Percentiles rank a stretch among this genome's conserved stretches.
Conservation (phyloP, 768 basidiomycete genomes). For the Hypsizygus marmoreus region DNA sequence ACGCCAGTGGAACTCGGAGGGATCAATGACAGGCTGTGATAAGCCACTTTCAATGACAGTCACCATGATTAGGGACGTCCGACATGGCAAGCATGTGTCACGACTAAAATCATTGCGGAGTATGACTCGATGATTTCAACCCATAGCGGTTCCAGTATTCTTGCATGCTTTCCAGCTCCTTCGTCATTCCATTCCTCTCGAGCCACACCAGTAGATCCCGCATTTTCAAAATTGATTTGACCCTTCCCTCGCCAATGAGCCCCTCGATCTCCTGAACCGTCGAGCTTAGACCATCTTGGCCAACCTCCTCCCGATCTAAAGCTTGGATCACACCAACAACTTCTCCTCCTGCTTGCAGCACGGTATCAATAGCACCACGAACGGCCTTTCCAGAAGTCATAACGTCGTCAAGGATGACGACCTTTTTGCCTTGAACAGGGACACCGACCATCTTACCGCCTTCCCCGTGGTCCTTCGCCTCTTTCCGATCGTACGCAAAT, state of each 20-base stretch:
- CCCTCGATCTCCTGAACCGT: slow-evolving; percentile 84
- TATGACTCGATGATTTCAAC: slow-evolving; percentile 46
- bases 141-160: slow-evolving; percentile 79
- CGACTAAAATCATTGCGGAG: too few species aligned
- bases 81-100: too few species aligned
- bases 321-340: slow-evolving; percentile 88
- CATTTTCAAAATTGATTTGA: slow-evolving; percentile 84
- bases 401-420: slow-evolving; percentile 94
- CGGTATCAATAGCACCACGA: slow-evolving; percentile 76
- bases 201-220: slow-evolving; percentile 84
- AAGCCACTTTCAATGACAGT: too few species aligned
- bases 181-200: slow-evolving; percentile 61
- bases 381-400: slow-evolving; percentile 93
- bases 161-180: slow-evolving; percentile 71
- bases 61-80: too few species aligned
- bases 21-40: too few species aligned
- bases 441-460: slow-evolving; percentile 91
- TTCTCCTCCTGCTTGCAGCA: slow-evolving; percentile 67
- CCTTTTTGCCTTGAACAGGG: slow-evolving; percentile 73
- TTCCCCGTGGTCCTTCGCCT: slow-evolving; percentile 95
- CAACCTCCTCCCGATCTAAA: slow-evolving; percentile 86
- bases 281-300: slow-evolving; percentile 63
- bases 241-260: slow-evolving; percentile 68
- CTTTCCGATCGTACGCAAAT: slow-evolving; percentile 93
- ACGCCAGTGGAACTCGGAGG: too few species aligned